Percentiles rank a stretch among this genome's conserved stretches.
These are phyloP conservation scores for Diplodia corticola DNA, from an alignment of 2,329 filamentous ascomycete genomes.

Conservation along the genomic window DNA sequence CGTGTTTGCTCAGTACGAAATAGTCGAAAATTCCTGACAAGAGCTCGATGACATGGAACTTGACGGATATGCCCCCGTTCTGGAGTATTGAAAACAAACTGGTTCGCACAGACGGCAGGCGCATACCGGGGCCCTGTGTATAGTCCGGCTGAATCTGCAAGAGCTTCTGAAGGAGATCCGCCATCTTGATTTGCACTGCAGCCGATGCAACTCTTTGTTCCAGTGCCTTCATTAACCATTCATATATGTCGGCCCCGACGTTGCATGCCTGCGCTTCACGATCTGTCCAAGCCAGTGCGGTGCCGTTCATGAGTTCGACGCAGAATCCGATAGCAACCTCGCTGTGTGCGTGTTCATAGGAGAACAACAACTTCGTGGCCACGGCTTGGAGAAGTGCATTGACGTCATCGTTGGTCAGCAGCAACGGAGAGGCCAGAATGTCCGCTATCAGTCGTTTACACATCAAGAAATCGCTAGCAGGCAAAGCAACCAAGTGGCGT, in stretches of 20 bases:
- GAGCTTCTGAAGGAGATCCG: slow-evolving; percentile 68
- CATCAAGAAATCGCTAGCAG: slow-evolving; percentile 25
- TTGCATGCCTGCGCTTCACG: slow-evolving; percentile 60
- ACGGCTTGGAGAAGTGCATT: slow-evolving; percentile 50
- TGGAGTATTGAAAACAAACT: slow-evolving; percentile 73
- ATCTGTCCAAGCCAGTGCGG: slow-evolving; percentile 64
- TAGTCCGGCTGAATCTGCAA: slow-evolving; percentile 68
- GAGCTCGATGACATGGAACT: slow-evolving; percentile 70
- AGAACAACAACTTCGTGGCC: slow-evolving; percentile 48
- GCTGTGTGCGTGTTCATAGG: slow-evolving; percentile 67
- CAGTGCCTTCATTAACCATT: slow-evolving; percentile 70
- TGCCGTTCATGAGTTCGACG: slow-evolving; percentile 66
- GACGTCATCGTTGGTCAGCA: slow-evolving; percentile 36
- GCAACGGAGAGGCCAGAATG: slow-evolving; percentile 27
- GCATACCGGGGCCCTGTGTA: slow-evolving; percentile 52
- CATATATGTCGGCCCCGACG: slow-evolving; percentile 73
- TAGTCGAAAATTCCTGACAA: slow-evolving; percentile 75
- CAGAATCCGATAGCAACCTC: slow-evolving; percentile 70
- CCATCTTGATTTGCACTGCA: slow-evolving; percentile 65
- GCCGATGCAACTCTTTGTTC: slow-evolving; percentile 69
- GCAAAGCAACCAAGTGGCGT: slow-evolving; percentile 22
- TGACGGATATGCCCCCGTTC: slow-evolving; percentile 67
- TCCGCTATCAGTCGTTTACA: slow-evolving; percentile 24
- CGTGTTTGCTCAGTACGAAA: slow-evolving; percentile 80
- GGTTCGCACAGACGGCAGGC: slow-evolving; percentile 65